Evolutionary conservation across 2,329 filamentous ascomycete species (phyloP).

Genomic region (Aspergillus ochraceus): DNA sequence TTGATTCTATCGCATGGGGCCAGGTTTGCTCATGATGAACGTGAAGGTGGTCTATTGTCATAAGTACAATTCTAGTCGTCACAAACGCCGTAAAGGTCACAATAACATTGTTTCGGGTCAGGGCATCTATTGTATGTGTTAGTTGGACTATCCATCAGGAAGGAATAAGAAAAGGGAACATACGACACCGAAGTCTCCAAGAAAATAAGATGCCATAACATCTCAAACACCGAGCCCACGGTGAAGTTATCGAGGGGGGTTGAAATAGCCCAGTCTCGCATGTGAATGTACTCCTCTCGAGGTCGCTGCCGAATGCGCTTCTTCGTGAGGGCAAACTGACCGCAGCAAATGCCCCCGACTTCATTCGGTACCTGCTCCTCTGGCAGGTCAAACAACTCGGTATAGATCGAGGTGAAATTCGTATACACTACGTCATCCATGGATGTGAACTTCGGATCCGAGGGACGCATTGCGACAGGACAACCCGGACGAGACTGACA

Average conservation of each 20-base stretch:
- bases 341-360: conserved; percentile 20
- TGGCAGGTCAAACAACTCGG: conserved; percentile 12
- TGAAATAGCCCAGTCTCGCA: conserved; percentile 20
- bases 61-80: not conserved
- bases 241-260: conserved; percentile 16
- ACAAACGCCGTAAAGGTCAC: conserved; percentile 31
- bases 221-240: conserved; percentile 24
- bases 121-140: conserved; percentile 6
- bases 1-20: not conserved
- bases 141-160: not conserved
- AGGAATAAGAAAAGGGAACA: conserved; percentile 2
- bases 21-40: not conserved
- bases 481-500: conserved; percentile 37
- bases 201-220: conserved; percentile 27
- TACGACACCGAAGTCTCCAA: conserved; percentile 17
- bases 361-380: conserved; percentile 7
- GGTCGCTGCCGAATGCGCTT: conserved; percentile 19
- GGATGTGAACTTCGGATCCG: conserved; percentile 23
- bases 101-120: conserved; percentile 10
- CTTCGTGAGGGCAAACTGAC: conserved; percentile 25
- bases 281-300: conserved; percentile 19
- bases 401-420: conserved; percentile 18
- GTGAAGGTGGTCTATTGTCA: not conserved
- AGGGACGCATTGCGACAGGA: conserved; percentile 32
- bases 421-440: conserved; percentile 21